phyloP scores from a whole-genome alignment of 176 grass and related monocot species.

The Poa annua region DNA sequence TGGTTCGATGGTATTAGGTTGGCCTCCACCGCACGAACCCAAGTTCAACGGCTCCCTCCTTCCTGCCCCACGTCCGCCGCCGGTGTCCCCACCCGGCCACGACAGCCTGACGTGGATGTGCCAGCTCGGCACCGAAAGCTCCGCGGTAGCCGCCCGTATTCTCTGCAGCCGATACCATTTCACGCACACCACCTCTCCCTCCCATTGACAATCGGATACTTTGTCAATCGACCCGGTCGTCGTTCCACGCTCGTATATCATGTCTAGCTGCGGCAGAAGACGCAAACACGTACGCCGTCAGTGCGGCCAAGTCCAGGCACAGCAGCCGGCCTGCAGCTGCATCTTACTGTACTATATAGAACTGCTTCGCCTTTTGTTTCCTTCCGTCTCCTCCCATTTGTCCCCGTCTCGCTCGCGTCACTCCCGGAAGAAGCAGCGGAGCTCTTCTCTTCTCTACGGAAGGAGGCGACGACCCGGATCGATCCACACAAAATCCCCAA shows the following conservation, averaged over 20 bases:
- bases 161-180: not conserved
- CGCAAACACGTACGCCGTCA: not conserved
- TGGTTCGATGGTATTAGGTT: not conserved
- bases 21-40: not conserved
- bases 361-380: not conserved
- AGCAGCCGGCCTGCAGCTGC: conserved; percentile 4
- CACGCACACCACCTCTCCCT: not conserved
- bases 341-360: conserved; percentile 11
- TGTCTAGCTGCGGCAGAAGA: not conserved
- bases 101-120: conserved; percentile 35
- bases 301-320: conserved; percentile 9
- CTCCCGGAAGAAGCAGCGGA: not conserved
- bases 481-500: conserved; percentile 35
- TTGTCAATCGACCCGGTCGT: conserved; percentile 37
- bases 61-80: conserved; percentile 19
- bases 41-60: conserved; percentile 21
- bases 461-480: not conserved
- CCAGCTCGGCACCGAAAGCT: conserved; percentile 48
- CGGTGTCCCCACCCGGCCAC: conserved; percentile 17
- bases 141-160: conserved; percentile 9
- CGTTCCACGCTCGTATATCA: not conserved
- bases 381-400: conserved; percentile 37
- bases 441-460: not conserved
- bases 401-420: conserved; percentile 44
- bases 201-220: not conserved